Percentiles rank a stretch among this genome's conserved stretches.
These are phyloP conservation scores for Silene noctiflora DNA, from an alignment of 179 eudicot species.

Conservation along the genomic window DNA sequence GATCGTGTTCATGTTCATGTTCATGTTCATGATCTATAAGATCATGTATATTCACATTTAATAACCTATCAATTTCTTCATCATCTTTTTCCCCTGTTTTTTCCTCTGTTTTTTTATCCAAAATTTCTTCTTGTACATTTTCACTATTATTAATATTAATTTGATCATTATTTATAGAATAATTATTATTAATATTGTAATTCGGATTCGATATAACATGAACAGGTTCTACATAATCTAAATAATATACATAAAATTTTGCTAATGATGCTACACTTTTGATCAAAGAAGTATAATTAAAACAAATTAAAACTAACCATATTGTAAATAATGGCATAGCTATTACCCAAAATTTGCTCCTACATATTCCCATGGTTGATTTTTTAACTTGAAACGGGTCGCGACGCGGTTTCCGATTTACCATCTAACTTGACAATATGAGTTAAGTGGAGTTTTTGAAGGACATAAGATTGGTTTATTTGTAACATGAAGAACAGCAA, in stretches of 20 bases:
- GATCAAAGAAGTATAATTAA: slow-evolving; percentile 53
- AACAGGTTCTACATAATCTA: slow-evolving; percentile 28
- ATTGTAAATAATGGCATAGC: slow-evolving; percentile 42
- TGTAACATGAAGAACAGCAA: slow-evolving; percentile 7
- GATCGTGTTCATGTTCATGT: slow-evolving; percentile 8
- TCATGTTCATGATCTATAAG: slow-evolving; percentile 14
- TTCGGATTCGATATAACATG: background rate
- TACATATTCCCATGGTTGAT: slow-evolving; percentile 28
- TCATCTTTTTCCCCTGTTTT: slow-evolving; percentile 3
- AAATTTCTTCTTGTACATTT: slow-evolving; percentile 11
- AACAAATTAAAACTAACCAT: slow-evolving; percentile 61
- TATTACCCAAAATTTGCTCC: slow-evolving; percentile 47
- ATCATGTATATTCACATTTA: slow-evolving; percentile 20
- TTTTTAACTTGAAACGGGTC: slow-evolving; percentile 29
- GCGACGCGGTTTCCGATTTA: slow-evolving; percentile 20
- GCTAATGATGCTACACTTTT: slow-evolving; percentile 28
- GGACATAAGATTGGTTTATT: slow-evolving; percentile 7
- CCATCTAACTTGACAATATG: slow-evolving; percentile 33
- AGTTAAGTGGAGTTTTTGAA: background rate
- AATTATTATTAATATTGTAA: background rate
- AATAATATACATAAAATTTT: slow-evolving; percentile 34
- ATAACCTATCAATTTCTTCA: slow-evolving; percentile 26
- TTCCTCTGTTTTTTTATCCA: slow-evolving; percentile 10
- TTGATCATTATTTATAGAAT: background rate
- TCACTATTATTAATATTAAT: background rate